Base-by-base conservation (phyloP, 1,139 yeast species). In the Suhomyces panamericanus region DNA sequence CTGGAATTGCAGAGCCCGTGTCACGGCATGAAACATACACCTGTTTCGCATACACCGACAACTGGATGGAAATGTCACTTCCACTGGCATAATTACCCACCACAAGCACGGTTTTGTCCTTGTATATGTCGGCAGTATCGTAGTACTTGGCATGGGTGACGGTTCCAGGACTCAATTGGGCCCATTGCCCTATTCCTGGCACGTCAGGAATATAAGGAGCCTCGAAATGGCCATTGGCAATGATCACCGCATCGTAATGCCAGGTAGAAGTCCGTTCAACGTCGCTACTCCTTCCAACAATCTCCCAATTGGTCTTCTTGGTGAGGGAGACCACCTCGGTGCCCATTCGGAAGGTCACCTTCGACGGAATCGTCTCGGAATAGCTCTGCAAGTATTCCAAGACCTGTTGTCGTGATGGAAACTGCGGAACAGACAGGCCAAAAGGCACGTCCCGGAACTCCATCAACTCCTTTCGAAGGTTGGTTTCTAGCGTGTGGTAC, bases 191-290 rank as follows among this genome's bases (percentile, higher is more conserved):
- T 9, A 77, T 55, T 1, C 81, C 81, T 1, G 58, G 55, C 2
- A 73, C 70, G 12, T 66, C 63, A 1, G 82, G 81, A 27, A 75
- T 65, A 46, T 54, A 71, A 0, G 81, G 80, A 4, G 60, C 53
- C 42, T 72, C 73, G 47, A 70, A 74, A 57, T 77, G 82, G 9
- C 81, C 81, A 51, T 71, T 75, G 12, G 80, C 78, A 15, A 77
- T 60, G 29, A 75, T 60, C 14, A 76, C 67, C 11, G 72, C 73
- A 55, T 77, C 81, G 52, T 73, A 77, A 10, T 35, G 42, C 6
- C 47, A 39, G n/a, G n/a, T n/a, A n/a, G n/a, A n/a, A n/a, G n/a
- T n/a, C n/a, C n/a, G n/a, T n/a, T n/a, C n/a, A n/a, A n/a, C 36
- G 10, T 14, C 42, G 4, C 5, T 9, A 41, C 48, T 47, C 11